phyloP scores from a whole-genome alignment of 192 early-diverging fungal genomes.

The Coemansia asiatica region DNA sequence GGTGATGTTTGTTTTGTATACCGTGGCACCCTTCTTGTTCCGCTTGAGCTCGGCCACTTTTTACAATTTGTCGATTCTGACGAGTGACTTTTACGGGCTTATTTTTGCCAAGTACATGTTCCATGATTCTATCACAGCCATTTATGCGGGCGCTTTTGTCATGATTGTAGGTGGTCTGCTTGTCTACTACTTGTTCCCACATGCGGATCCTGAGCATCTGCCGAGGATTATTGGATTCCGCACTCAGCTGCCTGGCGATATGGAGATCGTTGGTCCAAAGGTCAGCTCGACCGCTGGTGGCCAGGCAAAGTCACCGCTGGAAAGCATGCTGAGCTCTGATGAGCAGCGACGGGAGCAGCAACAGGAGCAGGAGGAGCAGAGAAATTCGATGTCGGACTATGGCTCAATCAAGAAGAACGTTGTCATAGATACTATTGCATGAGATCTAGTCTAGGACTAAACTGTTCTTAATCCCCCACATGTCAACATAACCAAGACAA shows the following conservation, averaged over 20 bases:
- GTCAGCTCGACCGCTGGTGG: neutral
- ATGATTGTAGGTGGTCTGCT: conserved; percentile 66
- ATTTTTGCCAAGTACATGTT: conserved; percentile 74
- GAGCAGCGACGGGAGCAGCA: too few species aligned
- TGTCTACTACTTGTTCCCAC: conserved; percentile 66
- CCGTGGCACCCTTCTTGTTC: conserved; percentile 71
- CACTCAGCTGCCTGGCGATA: conserved; percentile 32
- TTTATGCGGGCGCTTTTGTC: conserved; percentile 71
- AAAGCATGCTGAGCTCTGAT: neutral
- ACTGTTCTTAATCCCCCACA: too few species aligned
- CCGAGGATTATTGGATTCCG: conserved; percentile 44
- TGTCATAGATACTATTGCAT: neutral
- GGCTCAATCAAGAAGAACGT: neutral
- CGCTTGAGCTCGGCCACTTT: conserved; percentile 69
- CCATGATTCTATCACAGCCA: conserved; percentile 56
- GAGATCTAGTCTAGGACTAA: too few species aligned
- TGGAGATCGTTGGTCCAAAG: conserved; percentile 19
- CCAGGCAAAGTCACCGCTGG: neutral
- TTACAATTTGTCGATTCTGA: conserved; percentile 76
- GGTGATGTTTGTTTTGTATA: conserved; percentile 72
- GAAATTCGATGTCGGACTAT: neutral
- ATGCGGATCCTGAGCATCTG: conserved; percentile 55
- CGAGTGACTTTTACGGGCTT: conserved; percentile 78
- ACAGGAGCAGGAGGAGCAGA: neutral
- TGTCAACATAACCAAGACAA: too few species aligned